These are phyloP conservation scores for Trypanosoma platydactyli DNA, from an alignment of 208 protist genomes.

Conservation along the genomic window DNA sequence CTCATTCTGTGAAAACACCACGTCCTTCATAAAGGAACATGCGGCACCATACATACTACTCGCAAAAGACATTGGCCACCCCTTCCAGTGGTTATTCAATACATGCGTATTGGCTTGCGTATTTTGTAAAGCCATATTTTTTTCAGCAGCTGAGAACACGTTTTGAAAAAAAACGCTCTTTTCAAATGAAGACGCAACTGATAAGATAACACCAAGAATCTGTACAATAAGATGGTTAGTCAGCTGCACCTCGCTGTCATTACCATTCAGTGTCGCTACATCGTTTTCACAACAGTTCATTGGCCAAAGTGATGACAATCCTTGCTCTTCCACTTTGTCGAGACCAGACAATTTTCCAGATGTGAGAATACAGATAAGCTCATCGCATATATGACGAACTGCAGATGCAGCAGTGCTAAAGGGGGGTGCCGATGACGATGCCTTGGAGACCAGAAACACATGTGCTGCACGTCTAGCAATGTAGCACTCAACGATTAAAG, in stretches of 20 bases:
- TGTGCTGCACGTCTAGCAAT: constrained; percentile 43
- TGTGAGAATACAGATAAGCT: constrained; percentile 58
- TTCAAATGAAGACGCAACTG: constrained; percentile 46
- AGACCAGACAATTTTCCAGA: constrained; percentile 35
- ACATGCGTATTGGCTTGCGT: neutral
- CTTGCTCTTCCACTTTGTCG: constrained; percentile 37
- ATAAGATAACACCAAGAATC: constrained; percentile 41
- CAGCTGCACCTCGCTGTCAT: neutral
- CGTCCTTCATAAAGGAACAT: constrained; percentile 2
- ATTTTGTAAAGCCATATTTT: neutral
- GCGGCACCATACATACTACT: constrained; percentile 1
- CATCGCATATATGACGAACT: constrained; percentile 57
- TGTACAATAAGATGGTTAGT: constrained; percentile 40
- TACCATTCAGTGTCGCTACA: neutral
- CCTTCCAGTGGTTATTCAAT: neutral
- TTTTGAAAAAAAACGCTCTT: constrained; percentile 32
- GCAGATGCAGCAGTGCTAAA: constrained; percentile 22
- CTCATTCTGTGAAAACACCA: neutral
- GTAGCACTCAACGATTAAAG: constrained; percentile 54
- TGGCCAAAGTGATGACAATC: constrained; percentile 27
- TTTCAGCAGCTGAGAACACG: neutral
- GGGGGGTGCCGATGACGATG: neutral
- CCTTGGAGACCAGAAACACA: neutral
- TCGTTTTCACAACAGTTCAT: neutral
- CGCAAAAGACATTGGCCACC: neutral